A percentile compares a stretch with the other conserved stretches of the same genome.
Conservation (phyloP, 2,329 filamentous ascomycete species). For the Sphaerulina musiva region DNA sequence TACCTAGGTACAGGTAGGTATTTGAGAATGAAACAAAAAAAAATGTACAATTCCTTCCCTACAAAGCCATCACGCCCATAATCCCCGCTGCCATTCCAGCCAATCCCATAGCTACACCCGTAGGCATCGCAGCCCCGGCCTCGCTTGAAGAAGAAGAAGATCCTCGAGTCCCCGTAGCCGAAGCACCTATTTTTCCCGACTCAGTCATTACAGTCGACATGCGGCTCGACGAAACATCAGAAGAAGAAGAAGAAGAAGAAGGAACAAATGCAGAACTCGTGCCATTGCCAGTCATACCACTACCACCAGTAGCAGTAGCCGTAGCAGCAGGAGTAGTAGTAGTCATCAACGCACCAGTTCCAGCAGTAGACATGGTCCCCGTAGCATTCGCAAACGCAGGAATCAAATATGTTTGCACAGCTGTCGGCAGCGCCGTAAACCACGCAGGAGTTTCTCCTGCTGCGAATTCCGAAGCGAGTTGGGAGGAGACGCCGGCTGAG, state of each 20-base stretch:
- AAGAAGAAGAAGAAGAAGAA: neutral
- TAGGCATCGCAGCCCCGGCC: slow-evolving; percentile 16
- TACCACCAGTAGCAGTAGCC: neutral
- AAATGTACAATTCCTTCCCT: neutral
- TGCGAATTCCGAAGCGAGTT: slow-evolving; percentile 40
- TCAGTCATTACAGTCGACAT: neutral
- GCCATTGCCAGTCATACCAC: neutral
- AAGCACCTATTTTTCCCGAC: neutral
- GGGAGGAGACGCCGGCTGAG: slow-evolving; percentile 36
- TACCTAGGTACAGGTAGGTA: no score
- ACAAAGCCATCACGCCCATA: slow-evolving; percentile 8
- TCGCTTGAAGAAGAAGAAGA: slow-evolving; percentile 38
- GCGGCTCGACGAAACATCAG: neutral
- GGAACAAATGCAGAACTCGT: neutral
- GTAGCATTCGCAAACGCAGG: slow-evolving; percentile 25
- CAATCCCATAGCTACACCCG: slow-evolving; percentile 24
- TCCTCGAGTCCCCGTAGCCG: slow-evolving; percentile 39
- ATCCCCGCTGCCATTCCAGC: slow-evolving; percentile 7
- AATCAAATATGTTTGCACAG: slow-evolving; percentile 41
- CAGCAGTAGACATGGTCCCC: neutral
- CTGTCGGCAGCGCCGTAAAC: slow-evolving; percentile 42
- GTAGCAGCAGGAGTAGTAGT: neutral
- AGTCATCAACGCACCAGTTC: neutral
- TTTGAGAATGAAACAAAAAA: no score
- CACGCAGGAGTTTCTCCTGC: slow-evolving; percentile 41